Percentiles rank a stretch among this genome's conserved stretches.
These are phyloP conservation scores for Penicillium pulvis DNA, from an alignment of 495 filamentous ascomycete genomes.

Conservation along the genomic window DNA sequence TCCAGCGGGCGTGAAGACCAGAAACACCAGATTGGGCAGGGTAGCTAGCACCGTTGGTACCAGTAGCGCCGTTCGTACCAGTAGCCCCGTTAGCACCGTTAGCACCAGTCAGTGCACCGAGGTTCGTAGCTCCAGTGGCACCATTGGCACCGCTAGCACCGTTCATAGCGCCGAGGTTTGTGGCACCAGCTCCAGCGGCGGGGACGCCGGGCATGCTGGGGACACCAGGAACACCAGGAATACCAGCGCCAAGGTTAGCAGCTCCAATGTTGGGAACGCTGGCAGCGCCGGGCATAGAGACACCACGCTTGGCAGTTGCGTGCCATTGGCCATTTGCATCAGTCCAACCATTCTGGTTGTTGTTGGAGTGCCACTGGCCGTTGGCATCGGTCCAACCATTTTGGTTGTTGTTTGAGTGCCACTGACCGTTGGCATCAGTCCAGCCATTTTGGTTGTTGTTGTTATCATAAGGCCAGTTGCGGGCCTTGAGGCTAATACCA, in stretches of 20 bases:
- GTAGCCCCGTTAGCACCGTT: neutral
- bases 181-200: slow-evolving; percentile 8
- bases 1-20: neutral
- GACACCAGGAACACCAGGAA: neutral
- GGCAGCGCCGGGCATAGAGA: slow-evolving; percentile 1
- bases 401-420: slow-evolving; percentile 21
- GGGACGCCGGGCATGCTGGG: neutral
- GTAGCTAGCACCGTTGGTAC: neutral
- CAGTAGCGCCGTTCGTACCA: neutral
- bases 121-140: neutral
- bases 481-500: slow-evolving; percentile 16
- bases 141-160: neutral
- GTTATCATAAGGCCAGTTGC: slow-evolving; percentile 18
- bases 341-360: slow-evolving; percentile 23
- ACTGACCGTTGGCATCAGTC: slow-evolving; percentile 22
- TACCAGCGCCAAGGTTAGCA: slow-evolving; percentile 1
- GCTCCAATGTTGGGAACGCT: slow-evolving; percentile 4
- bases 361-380: slow-evolving; percentile 21
- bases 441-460: slow-evolving; percentile 18
- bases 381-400: slow-evolving; percentile 23
- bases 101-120: neutral
- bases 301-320: slow-evolving; percentile 20
- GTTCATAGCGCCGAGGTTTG: slow-evolving; percentile 1
- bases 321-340: slow-evolving; percentile 23
- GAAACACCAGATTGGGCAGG: neutral